Conservation (phyloP, 1,284 basidiomycete genomes). For the Uromyces viciae-fabae region DNA sequence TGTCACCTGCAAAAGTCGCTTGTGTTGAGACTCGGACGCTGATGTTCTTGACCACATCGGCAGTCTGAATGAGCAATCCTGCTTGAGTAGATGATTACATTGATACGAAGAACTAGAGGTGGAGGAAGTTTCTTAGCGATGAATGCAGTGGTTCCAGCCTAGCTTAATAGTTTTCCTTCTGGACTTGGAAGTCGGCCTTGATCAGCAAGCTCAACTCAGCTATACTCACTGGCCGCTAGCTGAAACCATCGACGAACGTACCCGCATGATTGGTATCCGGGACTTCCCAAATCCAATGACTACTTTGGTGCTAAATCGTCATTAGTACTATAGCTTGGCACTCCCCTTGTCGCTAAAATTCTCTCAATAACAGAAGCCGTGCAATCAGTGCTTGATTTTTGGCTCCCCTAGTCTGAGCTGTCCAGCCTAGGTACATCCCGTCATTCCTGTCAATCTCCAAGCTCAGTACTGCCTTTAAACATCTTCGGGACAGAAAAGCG, state of each 20-base stretch:
- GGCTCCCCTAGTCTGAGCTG: not conserved
- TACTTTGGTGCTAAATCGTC: not conserved
- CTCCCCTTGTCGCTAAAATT: not conserved
- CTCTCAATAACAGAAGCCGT: not conserved
- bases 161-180: no score
- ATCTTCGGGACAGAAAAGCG: slow-evolving; percentile 20
- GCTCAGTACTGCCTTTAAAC: slow-evolving; percentile 22
- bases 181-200: not conserved
- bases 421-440: slow-evolving; percentile 16
- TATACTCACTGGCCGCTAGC: not conserved
- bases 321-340: not conserved
- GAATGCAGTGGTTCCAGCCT: not conserved
- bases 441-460: slow-evolving; percentile 6
- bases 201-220: slow-evolving; percentile 1
- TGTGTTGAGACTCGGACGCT: not conserved
- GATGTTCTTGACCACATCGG: not conserved
- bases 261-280: not conserved
- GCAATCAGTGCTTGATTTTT: not conserved
- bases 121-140: not conserved
- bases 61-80: slow-evolving; percentile 5
- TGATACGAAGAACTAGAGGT: not conserved
- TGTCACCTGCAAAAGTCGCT: not conserved
- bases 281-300: not conserved
- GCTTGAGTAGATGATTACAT: slow-evolving; percentile 26
- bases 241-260: not conserved